Evolutionary conservation across 1,284 basidiomycete species (phyloP).

Genomic region (Heterobasidion occidentale): DNA sequence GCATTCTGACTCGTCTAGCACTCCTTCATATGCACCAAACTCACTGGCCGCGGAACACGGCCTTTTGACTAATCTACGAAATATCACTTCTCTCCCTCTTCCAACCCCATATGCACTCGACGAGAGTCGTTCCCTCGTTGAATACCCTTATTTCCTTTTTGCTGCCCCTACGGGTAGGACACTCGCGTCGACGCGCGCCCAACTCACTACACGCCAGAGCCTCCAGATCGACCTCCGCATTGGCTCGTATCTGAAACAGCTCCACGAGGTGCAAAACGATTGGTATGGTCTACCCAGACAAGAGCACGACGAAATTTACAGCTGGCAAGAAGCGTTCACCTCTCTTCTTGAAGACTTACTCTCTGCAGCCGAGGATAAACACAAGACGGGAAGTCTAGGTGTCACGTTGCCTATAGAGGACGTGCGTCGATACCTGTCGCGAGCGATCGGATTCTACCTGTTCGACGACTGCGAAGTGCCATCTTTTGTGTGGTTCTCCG

Average conservation of each 20-base stretch:
- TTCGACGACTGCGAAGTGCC: slow-evolving; percentile 72
- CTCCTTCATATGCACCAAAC: slow-evolving; percentile 16
- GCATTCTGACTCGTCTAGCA: slow-evolving; percentile 1
- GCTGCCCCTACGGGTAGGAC: slow-evolving; percentile 17
- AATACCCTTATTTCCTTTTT: slow-evolving; percentile 22
- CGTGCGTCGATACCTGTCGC: slow-evolving; percentile 44
- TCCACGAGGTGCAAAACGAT: slow-evolving; percentile 65
- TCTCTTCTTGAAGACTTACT: slow-evolving; percentile 47
- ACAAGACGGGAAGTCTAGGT: slow-evolving; percentile 8
- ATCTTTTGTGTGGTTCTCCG: slow-evolving; percentile 53
- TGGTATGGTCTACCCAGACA: slow-evolving; percentile 53
- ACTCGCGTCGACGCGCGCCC: slow-evolving; percentile 26
- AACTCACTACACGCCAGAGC: slow-evolving; percentile 33
- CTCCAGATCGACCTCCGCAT: slow-evolving; percentile 47
- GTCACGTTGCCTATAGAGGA: slow-evolving; percentile 20
- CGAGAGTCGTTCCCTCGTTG: slow-evolving; percentile 13
- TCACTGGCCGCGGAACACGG: slow-evolving; percentile 19
- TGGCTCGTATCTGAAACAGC: slow-evolving; percentile 46
- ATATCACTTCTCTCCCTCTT: slow-evolving; percentile 17
- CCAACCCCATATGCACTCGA: slow-evolving; percentile 10
- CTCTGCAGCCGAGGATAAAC: slow-evolving; percentile 18
- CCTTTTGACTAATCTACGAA: slow-evolving; percentile 15
- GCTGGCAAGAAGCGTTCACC: slow-evolving; percentile 69
- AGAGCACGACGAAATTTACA: slow-evolving; percentile 37
- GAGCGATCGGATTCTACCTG: slow-evolving; percentile 64